phyloP scores from a whole-genome alignment of 108 stramenopile species.

The Licmophora abbreviata region DNA sequence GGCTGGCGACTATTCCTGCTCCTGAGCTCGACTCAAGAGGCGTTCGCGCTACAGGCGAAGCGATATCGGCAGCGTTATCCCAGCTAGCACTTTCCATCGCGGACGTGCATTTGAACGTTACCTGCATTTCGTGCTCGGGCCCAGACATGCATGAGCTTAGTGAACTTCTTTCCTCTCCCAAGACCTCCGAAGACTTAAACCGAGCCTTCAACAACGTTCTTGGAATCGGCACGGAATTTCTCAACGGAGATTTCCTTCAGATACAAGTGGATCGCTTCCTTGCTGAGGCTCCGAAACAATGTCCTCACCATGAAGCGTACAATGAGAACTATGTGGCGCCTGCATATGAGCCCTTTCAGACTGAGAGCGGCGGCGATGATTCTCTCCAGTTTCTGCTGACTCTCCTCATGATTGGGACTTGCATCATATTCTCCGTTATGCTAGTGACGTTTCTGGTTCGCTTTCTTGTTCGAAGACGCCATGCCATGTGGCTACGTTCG shows the following conservation, averaged over 20 bases:
- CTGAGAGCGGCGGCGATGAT: slow-evolving; percentile 9
- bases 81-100: slow-evolving; percentile 31
- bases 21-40: slow-evolving; percentile 46
- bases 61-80: slow-evolving; percentile 31
- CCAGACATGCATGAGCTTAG: slow-evolving; percentile 49
- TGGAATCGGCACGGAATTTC: slow-evolving; percentile 26
- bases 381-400: slow-evolving; percentile 33
- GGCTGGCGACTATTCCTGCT: slow-evolving; percentile 61
- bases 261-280: slow-evolving; percentile 47
- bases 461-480: slow-evolving; percentile 32
- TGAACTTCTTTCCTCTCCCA: slow-evolving; percentile 25
- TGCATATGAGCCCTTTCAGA: slow-evolving; percentile 26
- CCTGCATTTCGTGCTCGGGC: slow-evolving; percentile 52
- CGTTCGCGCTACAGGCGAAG: slow-evolving; percentile 17
- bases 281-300: slow-evolving; percentile 42
- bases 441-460: slow-evolving; percentile 16
- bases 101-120: slow-evolving; percentile 34
- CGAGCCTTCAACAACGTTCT: slow-evolving; percentile 39
- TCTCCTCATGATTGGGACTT: slow-evolving; percentile 18
- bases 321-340: slow-evolving; percentile 18
- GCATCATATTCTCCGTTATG: slow-evolving; percentile 12
- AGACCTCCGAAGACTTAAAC: slow-evolving; percentile 40
- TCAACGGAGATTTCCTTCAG: slow-evolving; percentile 54
- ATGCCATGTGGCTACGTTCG: slow-evolving; percentile 38
- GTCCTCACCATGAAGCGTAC: slow-evolving; percentile 50